Conservation (phyloP, 805 yeast species). For the Ogataea glucozyma region DNA sequence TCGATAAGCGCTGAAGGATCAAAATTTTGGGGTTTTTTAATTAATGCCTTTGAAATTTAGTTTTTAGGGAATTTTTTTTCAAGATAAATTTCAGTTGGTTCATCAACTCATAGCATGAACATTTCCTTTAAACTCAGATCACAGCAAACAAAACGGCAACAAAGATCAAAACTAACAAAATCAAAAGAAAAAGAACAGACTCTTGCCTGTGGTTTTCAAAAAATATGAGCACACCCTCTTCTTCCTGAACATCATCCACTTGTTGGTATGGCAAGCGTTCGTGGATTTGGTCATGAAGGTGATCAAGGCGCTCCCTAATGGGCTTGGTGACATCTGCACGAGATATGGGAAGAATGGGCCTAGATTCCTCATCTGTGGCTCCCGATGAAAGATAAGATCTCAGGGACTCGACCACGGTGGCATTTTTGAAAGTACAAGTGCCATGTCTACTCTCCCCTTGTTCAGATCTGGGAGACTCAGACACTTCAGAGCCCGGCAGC, state of each 20-base stretch:
- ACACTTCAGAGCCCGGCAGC: slow-evolving; percentile 9
- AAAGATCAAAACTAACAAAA: neutral
- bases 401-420: slow-evolving; percentile 14
- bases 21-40: too few relatives aligned
- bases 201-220: slow-evolving; percentile 1
- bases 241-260: neutral
- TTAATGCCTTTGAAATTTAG: too few relatives aligned
- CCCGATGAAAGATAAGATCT: slow-evolving; percentile 17
- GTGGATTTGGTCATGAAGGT: neutral
- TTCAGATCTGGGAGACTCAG: neutral
- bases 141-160: neutral
- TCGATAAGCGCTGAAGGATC: too few relatives aligned
- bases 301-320: slow-evolving; percentile 1
- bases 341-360: slow-evolving; percentile 16
- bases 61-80: too few relatives aligned
- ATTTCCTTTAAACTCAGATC: neutral
- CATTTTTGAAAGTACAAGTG: slow-evolving; percentile 14
- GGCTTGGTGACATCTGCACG: slow-evolving; percentile 10
- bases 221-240: neutral
- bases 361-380: slow-evolving; percentile 14
- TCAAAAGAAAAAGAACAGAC: neutral
- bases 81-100: too few relatives aligned
- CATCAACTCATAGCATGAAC: neutral
- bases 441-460: slow-evolving; percentile 2
- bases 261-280: neutral